A percentile compares a stretch with the other conserved stretches of the same genome.
phyloP scores from a whole-genome alignment of 164 flowering plant genomes.

The Macadamia integrifolia region DNA sequence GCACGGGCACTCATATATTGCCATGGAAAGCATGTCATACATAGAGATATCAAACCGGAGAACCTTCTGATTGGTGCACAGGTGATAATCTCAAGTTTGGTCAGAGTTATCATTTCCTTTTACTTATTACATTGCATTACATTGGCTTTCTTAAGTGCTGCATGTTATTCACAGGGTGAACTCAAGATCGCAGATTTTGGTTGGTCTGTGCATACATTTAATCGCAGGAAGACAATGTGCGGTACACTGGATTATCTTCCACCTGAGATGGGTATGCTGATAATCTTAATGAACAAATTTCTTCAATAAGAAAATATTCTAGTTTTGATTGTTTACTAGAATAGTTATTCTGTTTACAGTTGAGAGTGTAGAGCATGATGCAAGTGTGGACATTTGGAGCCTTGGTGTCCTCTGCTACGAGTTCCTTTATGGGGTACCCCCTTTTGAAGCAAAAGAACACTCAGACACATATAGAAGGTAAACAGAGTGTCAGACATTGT shows the following conservation, averaged over 20 bases:
- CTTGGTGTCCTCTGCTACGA: conserved; percentile 91
- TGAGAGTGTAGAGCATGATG: conserved; percentile 96
- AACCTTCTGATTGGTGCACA: conserved; percentile 84
- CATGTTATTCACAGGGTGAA: conserved; percentile 59
- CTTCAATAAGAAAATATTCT: not conserved
- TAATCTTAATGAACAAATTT: not conserved
- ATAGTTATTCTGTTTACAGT: conserved; percentile 34
- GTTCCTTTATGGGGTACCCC: conserved; percentile 92
- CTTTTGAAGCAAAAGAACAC: conserved; percentile 96
- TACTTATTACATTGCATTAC: not conserved
- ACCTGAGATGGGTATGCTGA: conserved; percentile 95
- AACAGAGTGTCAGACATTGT: not conserved
- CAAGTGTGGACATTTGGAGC: conserved; percentile 96
- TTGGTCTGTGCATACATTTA: conserved; percentile 98
- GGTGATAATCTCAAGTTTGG: conserved; percentile 28
- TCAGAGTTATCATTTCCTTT: not conserved
- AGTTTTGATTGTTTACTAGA: not conserved
- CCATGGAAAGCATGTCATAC: conserved; percentile 95
- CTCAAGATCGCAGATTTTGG: conserved; percentile 97
- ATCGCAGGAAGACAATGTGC: conserved; percentile 92
- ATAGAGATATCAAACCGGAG: conserved; percentile 96
- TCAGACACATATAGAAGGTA: conserved; percentile 96
- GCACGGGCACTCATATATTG: conserved; percentile 91
- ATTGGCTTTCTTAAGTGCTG: conserved; percentile 6
- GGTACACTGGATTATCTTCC: conserved; percentile 99